These are phyloP conservation scores for Komagataella kurtzmanii DNA, from an alignment of 805 yeast species.

Conservation along the genomic window DNA sequence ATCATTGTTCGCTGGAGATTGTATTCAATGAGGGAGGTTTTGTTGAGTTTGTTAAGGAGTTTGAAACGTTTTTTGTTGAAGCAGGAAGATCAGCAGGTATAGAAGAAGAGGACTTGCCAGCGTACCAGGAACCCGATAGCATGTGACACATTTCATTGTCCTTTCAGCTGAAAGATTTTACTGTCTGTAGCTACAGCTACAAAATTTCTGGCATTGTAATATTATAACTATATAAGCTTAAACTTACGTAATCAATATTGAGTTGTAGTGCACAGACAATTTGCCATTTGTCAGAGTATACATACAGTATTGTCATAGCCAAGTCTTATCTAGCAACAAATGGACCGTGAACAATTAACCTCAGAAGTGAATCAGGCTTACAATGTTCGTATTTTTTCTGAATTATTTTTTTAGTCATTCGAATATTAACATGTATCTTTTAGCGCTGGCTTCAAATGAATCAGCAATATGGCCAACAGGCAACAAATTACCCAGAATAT, in stretches of 20 bases:
- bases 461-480: slow-evolving; percentile 44
- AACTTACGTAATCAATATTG: neutral
- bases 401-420: neutral
- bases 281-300: neutral
- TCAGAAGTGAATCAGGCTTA: neutral
- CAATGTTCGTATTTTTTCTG: neutral
- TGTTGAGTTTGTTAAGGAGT: slow-evolving; percentile 22
- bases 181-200: no score
- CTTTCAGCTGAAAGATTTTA: no score
- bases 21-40: slow-evolving; percentile 36
- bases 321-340: neutral
- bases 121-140: slow-evolving; percentile 14
- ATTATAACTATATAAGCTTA: no score
- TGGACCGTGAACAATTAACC: neutral
- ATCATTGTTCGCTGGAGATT: slow-evolving; percentile 17
- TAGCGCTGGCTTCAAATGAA: slow-evolving; percentile 46
- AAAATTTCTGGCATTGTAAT: no score
- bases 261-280: neutral
- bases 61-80: slow-evolving; percentile 21
- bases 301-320: neutral
- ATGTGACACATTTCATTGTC: slow-evolving; percentile 1
- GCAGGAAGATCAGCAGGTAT: slow-evolving; percentile 13
- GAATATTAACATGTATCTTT: slow-evolving; percentile 1
- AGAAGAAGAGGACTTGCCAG: slow-evolving; percentile 31
- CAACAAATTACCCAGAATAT: slow-evolving; percentile 42